Conservation (phyloP, 179 eudicot species). For the Gypsophila paniculata region DNA sequence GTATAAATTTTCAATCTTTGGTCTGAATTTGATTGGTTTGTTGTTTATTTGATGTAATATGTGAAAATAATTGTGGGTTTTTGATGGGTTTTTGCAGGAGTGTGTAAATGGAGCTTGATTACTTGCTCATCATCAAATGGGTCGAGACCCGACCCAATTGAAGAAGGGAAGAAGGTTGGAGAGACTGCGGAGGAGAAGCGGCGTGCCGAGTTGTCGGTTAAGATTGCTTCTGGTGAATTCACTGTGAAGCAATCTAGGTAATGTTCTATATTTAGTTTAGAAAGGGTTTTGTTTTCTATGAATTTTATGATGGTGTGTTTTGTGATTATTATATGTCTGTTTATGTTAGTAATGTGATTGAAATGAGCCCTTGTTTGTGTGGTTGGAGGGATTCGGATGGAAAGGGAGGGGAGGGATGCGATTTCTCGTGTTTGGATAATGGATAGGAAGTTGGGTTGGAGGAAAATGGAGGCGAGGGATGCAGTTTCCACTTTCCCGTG, state of each 20-base stretch:
- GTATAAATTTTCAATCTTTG: too few relatives aligned
- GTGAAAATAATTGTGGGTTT: neutral
- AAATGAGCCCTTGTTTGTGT: neutral
- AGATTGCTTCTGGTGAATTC: conserved; percentile 89
- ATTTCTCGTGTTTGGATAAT: neutral
- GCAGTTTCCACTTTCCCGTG: too few relatives aligned
- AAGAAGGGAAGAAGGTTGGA: conserved; percentile 44
- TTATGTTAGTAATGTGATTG: conserved; percentile 8
- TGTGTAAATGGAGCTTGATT: conserved; percentile 33
- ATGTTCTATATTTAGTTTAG: neutral
- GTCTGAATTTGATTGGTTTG: neutral
- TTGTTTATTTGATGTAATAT: conserved; percentile 1
- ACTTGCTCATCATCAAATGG: conserved; percentile 63
- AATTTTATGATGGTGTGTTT: conserved; percentile 12
- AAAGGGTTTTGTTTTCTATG: neutral
- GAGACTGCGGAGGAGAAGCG: conserved; percentile 52
- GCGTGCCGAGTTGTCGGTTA: conserved; percentile 68
- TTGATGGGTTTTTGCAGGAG: conserved; percentile 19
- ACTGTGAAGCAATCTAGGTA: conserved; percentile 76
- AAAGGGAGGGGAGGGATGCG: neutral
- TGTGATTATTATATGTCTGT: neutral
- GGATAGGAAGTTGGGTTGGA: too few relatives aligned
- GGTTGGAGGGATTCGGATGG: neutral
- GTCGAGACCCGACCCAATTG: conserved; percentile 42
- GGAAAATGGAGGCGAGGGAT: too few relatives aligned